Percentiles rank a stretch among this genome's conserved stretches.
phyloP scores from a whole-genome alignment of 108 stramenopile species.

The Cyclotella baltica region DNA sequence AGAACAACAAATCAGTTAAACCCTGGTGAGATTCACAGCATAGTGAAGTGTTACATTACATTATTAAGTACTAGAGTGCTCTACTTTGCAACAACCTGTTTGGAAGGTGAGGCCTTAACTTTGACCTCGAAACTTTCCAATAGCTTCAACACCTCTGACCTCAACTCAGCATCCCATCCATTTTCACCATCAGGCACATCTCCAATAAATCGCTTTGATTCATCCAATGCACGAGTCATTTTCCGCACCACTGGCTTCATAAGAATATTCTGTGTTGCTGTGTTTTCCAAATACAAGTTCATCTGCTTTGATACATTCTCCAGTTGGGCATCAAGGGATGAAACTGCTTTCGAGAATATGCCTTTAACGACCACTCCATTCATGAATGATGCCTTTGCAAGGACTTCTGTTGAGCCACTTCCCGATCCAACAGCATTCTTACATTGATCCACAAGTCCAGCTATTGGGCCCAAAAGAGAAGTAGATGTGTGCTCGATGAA shows the following conservation, averaged over 20 bases:
- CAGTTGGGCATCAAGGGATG: conserved; percentile 56
- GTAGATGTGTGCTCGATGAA: conserved; percentile 88
- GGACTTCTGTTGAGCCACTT: conserved; percentile 26
- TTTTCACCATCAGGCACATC: conserved; percentile 58
- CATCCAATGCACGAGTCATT: conserved; percentile 72
- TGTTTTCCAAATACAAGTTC: conserved; percentile 83
- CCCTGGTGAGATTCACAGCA: too few species aligned
- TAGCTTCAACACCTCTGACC: conserved; percentile 47
- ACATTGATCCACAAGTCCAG: conserved; percentile 64
- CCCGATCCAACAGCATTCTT: conserved; percentile 45
- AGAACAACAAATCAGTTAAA: too few species aligned
- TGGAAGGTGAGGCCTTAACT: conserved; percentile 44
- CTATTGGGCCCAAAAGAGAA: conserved; percentile 62
- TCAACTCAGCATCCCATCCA: conserved; percentile 64
- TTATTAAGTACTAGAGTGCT: too few species aligned
- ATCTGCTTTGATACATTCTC: conserved; percentile 70
- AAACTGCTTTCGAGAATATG: conserved; percentile 51
- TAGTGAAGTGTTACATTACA: too few species aligned
- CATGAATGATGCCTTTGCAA: conserved; percentile 58
- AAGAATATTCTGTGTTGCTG: conserved; percentile 83
- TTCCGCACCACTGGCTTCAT: conserved; percentile 84
- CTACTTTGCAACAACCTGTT: conserved; percentile 17
- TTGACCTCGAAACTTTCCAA: conserved; percentile 42
- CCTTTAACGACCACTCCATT: conserved; percentile 60
- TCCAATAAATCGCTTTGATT: conserved; percentile 55